Evolutionary conservation across 2,329 filamentous ascomycete species (phyloP).

Genomic region (Colletotrichum falcatum): DNA sequence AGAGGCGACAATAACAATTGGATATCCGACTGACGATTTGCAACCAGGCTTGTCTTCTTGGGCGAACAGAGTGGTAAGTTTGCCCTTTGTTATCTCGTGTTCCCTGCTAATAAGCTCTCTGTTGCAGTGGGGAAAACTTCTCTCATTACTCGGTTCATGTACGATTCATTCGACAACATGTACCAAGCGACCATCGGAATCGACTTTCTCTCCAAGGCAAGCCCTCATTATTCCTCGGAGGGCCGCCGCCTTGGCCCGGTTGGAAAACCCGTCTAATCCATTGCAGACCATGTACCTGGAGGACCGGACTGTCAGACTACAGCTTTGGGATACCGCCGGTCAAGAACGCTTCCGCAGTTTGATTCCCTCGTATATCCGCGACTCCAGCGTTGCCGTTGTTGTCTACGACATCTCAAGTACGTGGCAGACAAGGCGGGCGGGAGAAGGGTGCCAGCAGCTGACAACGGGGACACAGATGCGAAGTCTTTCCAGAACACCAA

Average conservation of each 20-base stretch:
- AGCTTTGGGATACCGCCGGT: slow-evolving; percentile 98
- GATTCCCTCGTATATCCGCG: slow-evolving; percentile 98
- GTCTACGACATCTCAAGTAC: slow-evolving; percentile 97
- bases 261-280: slow-evolving; percentile 8
- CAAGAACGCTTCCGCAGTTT: slow-evolving; percentile 97
- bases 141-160: slow-evolving; percentile 99
- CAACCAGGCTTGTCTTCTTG: slow-evolving; percentile 87
- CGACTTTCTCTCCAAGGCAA: slow-evolving; percentile 97
- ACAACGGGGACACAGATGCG: slow-evolving; percentile 66
- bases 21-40: slow-evolving; percentile 43
- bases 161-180: slow-evolving; percentile 99
- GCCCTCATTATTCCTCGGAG: slow-evolving; percentile 42
- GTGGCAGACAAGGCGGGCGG: slow-evolving; percentile 38
- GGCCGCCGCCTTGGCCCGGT: neutral
- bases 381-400: slow-evolving; percentile 96
- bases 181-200: slow-evolving; percentile 99
- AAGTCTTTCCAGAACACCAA: slow-evolving; percentile 99
- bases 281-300: slow-evolving; percentile 97
- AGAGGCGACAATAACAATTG: slow-evolving; percentile 2
- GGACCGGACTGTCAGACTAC: slow-evolving; percentile 95
- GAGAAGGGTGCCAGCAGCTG: neutral
- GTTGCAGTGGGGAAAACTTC: slow-evolving; percentile 94
- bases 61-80: slow-evolving; percentile 96
- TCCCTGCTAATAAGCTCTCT: slow-evolving; percentile 16
- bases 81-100: slow-evolving; percentile 22